Conservation (phyloP, 306 rosid genomes). For the Glycyrrhiza uralensis region DNA sequence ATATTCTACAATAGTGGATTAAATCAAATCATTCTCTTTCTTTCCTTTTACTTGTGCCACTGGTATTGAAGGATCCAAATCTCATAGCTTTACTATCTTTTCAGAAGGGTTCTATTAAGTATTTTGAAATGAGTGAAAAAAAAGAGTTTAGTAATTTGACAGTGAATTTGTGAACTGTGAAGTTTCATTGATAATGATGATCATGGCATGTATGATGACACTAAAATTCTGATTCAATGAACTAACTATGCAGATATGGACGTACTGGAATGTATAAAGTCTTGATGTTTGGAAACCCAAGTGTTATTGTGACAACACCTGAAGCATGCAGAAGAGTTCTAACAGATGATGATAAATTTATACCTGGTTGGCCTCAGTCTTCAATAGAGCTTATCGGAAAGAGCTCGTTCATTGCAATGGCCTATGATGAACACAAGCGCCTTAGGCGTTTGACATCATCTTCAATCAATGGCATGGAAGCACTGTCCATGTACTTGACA, state of each 20-base stretch:
- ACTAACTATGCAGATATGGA: conserved; percentile 54
- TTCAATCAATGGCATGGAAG: conserved; percentile 81
- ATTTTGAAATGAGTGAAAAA: neutral
- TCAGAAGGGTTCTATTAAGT: neutral
- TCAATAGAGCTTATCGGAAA: conserved; percentile 69
- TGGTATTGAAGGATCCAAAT: neutral
- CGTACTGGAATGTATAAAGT: conserved; percentile 68
- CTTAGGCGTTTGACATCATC: conserved; percentile 73
- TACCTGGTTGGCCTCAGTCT: conserved; percentile 79
- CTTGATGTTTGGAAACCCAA: conserved; percentile 79
- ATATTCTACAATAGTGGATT: neutral
- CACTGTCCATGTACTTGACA: conserved; percentile 54
- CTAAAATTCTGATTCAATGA: neutral
- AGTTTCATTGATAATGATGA: neutral
- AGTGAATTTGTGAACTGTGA: neutral
- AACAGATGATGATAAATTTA: conserved; percentile 71
- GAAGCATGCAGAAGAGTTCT: conserved; percentile 68
- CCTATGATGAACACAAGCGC: conserved; percentile 78
- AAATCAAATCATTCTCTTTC: neutral
- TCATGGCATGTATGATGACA: neutral
- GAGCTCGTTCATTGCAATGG: conserved; percentile 65
- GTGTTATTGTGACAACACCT: conserved; percentile 69
- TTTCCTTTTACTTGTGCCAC: neutral
- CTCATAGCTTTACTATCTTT: neutral
- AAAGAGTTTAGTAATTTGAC: neutral